Evolutionary conservation across 2,329 filamentous ascomycete genomes (phyloP).

Genomic region (Chalara sp.): DNA sequence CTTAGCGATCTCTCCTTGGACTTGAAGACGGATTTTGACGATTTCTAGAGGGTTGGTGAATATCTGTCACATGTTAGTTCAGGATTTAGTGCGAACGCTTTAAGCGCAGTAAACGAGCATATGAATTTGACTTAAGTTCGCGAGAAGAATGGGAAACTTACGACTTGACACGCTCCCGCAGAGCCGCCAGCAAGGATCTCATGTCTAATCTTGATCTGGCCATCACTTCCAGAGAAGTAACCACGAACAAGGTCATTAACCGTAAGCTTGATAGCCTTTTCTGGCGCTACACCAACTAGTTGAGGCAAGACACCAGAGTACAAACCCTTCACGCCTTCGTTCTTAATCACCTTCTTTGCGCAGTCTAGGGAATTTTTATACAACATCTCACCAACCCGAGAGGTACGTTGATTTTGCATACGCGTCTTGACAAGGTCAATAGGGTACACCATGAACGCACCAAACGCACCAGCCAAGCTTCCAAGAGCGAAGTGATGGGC

Average conservation of each 20-base stretch:
- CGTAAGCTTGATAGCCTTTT: slow-evolving; percentile 98
- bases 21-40: slow-evolving; percentile 96
- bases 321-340: slow-evolving; percentile 82
- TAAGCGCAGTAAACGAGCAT: not conserved
- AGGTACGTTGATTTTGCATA: slow-evolving; percentile 91
- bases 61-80: slow-evolving; percentile 45
- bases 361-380: slow-evolving; percentile 99
- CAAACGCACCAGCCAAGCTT: slow-evolving; percentile 88
- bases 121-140: no score
- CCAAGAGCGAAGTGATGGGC: slow-evolving; percentile 87
- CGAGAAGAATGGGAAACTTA: slow-evolving; percentile 41
- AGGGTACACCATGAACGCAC: slow-evolving; percentile 98
- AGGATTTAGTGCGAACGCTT: not conserved
- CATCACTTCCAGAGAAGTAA: slow-evolving; percentile 66
- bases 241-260: slow-evolving; percentile 90
- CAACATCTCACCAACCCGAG: slow-evolving; percentile 73
- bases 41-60: slow-evolving; percentile 98
- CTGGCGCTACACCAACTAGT: slow-evolving; percentile 94
- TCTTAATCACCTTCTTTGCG: slow-evolving; percentile 83
- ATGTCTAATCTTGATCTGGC: slow-evolving; percentile 60
- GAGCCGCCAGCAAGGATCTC: slow-evolving; percentile 85
- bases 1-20: slow-evolving; percentile 94
- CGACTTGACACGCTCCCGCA: slow-evolving; percentile 92
- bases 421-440: slow-evolving; percentile 98
- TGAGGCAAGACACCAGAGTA: slow-evolving; percentile 95